Percentiles rank a stretch among this genome's conserved stretches.
Conservation (phyloP, 2,329 filamentous ascomycete genomes). For the Chaetomiaceae sp. region DNA sequence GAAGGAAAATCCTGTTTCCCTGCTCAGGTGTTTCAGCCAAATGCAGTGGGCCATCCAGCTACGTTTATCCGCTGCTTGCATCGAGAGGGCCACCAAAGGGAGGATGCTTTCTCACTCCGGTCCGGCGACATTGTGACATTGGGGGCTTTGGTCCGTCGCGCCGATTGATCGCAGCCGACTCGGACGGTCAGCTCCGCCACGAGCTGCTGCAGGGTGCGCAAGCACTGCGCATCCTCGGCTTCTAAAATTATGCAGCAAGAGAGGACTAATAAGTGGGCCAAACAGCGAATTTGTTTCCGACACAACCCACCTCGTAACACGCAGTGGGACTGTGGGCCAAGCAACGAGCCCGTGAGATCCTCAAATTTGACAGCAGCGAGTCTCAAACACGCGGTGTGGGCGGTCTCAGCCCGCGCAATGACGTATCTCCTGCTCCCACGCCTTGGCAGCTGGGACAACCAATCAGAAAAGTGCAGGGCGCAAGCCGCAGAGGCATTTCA, state of each 20-base stretch:
- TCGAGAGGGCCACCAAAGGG: no score
- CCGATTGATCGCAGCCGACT: no score
- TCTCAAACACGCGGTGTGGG: not conserved
- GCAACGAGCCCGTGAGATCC: not conserved
- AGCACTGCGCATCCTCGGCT: not conserved
- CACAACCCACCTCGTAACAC: not conserved
- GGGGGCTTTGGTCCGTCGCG: not conserved
- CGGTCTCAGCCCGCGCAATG: no score
- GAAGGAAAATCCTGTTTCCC: not conserved
- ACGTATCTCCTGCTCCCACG: not conserved
- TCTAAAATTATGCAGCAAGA: no score
- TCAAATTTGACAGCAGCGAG: conserved; percentile 1
- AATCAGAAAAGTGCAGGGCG: not conserved
- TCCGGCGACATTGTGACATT: not conserved
- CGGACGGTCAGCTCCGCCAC: not conserved
- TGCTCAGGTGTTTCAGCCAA: not conserved
- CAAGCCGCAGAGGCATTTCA: conserved; percentile 7
- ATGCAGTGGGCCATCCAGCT: not conserved
- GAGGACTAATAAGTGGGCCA: no score
- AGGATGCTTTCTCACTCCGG: no score
- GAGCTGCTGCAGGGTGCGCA: not conserved
- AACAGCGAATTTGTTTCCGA: not conserved
- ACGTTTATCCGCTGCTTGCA: no score
- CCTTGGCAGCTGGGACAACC: not conserved
- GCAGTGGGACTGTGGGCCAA: not conserved